Conservation (phyloP, 2,329 filamentous ascomycete genomes). For the Aureobasidium uvarum region DNA sequence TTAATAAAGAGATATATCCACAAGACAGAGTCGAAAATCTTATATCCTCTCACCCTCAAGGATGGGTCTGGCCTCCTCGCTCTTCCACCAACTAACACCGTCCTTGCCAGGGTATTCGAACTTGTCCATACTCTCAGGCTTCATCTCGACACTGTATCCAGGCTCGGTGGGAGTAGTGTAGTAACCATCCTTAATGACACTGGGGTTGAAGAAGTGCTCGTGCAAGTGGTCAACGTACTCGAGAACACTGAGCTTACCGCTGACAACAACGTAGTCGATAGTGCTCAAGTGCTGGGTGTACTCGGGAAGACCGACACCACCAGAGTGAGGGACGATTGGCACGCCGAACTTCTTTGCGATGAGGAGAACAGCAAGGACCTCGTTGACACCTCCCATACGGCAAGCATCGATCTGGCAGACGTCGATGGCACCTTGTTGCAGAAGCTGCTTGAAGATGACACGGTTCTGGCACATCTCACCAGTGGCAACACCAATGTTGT, state of each 20-base stretch:
- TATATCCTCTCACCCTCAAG: constrained; percentile 57
- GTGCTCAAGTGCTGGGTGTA: constrained; percentile 92
- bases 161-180: constrained; percentile 81
- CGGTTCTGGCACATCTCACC: constrained; percentile 97
- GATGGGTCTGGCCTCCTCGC: constrained; percentile 73
- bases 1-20: constrained; percentile 4
- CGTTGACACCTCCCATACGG: constrained; percentile 85
- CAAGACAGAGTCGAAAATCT: not conserved
- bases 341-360: constrained; percentile 77
- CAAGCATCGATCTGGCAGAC: constrained; percentile 90
- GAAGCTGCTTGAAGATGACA: constrained; percentile 89
- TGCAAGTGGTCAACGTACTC: constrained; percentile 94
- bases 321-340: constrained; percentile 84
- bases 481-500: constrained; percentile 79
- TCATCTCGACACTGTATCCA: constrained; percentile 94
- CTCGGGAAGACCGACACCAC: constrained; percentile 85
- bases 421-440: constrained; percentile 76
- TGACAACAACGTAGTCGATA: constrained; percentile 88
- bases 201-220: constrained; percentile 85
- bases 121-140: constrained; percentile 76
- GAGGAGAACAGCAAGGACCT: constrained; percentile 84
- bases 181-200: constrained; percentile 77
- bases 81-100: constrained; percentile 82
- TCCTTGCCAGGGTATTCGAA: constrained; percentile 74
- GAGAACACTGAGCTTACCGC: constrained; percentile 73